These are phyloP conservation scores for Neurospora sp. DNA, from an alignment of 495 filamentous ascomycete species.

Conservation along the genomic window DNA sequence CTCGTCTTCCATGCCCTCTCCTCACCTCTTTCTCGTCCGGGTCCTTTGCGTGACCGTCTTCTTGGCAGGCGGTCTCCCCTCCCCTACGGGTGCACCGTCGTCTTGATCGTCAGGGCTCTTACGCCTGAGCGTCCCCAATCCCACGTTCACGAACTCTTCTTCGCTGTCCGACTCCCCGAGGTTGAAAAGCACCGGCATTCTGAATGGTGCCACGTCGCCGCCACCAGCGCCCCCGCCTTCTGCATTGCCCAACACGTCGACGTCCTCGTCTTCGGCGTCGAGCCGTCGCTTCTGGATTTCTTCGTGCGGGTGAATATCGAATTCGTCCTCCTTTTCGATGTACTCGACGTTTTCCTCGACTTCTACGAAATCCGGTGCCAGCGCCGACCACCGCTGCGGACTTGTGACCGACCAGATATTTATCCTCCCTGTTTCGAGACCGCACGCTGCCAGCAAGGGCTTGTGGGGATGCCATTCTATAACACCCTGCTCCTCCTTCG, in stretches of 20 bases:
- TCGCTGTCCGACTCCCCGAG: conserved; percentile 65
- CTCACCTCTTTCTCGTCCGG: conserved; percentile 21
- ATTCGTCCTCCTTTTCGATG: conserved; percentile 90
- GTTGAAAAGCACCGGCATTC: conserved; percentile 81
- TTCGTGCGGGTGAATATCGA: conserved; percentile 92
- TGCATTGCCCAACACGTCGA: conserved; percentile 69
- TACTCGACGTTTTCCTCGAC: conserved; percentile 98
- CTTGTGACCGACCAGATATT: conserved; percentile 90
- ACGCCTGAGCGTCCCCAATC: conserved; percentile 71
- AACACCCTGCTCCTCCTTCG: conserved; percentile 86
- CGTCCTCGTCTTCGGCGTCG: conserved; percentile 74
- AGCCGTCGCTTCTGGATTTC: conserved; percentile 86
- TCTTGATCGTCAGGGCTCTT: conserved; percentile 49
- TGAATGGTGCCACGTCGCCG: conserved; percentile 54
- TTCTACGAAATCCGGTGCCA: conserved; percentile 93
- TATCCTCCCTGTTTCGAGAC: conserved; percentile 77
- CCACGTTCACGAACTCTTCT: conserved; percentile 80
- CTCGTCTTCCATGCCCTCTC: conserved; percentile 19
- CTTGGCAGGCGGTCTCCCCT: conserved; percentile 18
- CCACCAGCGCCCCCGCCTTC: conserved; percentile 39
- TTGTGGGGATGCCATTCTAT: conserved; percentile 94
- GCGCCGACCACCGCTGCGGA: conserved; percentile 90
- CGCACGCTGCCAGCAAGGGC: conserved; percentile 82
- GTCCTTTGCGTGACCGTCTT: conserved; percentile 19
- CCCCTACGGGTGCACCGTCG: conserved; percentile 26